A percentile compares a stretch with the other conserved stretches of the same genome.
Evolutionary conservation across 2,329 filamentous ascomycete species (phyloP).

Genomic region (Cyphellophora attinorum): DNA sequence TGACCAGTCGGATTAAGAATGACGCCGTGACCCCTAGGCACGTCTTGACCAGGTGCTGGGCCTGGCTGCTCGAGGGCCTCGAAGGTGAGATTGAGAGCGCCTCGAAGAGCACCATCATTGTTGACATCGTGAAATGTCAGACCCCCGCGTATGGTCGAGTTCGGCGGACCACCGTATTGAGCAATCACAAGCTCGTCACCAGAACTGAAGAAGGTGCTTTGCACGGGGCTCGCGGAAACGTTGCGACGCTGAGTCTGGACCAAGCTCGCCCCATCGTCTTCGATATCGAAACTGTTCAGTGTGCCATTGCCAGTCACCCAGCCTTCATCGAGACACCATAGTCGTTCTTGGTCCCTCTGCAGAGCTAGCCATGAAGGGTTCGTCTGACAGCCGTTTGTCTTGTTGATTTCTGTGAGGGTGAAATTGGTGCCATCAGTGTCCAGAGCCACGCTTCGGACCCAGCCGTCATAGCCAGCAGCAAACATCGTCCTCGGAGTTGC

Average conservation of each 20-base stretch:
- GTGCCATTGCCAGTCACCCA: conserved; percentile 1
- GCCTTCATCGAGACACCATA: conserved; percentile 2
- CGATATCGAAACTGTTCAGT: conserved; percentile 1
- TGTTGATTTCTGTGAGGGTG: background rate
- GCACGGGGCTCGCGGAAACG: conserved; percentile 1
- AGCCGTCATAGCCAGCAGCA: conserved; percentile 4
- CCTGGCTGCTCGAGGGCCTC: conserved; percentile 1
- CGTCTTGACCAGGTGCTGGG: background rate
- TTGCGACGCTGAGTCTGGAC: background rate
- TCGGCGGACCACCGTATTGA: background rate
- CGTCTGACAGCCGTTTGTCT: background rate
- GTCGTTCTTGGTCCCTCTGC: background rate
- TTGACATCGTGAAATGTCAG: background rate
- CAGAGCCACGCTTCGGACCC: background rate
- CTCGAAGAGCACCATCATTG: background rate
- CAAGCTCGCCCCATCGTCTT: background rate
- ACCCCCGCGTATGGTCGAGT: conserved; percentile 1
- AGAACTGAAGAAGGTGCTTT: background rate
- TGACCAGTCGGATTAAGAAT: background rate
- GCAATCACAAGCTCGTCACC: background rate
- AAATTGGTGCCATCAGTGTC: background rate
- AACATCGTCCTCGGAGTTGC: too few relatives aligned
- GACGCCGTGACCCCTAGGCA: conserved; percentile 2
- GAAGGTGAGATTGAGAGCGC: conserved; percentile 1
- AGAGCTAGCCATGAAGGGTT: conserved; percentile 2